Conservation (phyloP, 2,329 filamentous ascomycete species). For the Pyrenophora seminiperda region DNA sequence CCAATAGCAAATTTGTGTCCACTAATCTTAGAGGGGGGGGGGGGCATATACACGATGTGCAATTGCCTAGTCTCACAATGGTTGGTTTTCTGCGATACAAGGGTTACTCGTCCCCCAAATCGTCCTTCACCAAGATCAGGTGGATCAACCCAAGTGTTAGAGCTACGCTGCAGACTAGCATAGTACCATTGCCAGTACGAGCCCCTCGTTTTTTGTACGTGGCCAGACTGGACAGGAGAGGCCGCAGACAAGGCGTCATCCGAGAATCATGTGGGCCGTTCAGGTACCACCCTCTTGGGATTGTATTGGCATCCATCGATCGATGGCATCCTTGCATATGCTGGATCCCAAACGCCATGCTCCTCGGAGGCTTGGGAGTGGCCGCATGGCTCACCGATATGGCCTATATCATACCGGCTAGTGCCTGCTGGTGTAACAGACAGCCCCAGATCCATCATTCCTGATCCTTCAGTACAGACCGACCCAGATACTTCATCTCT, state of each 20-base stretch:
- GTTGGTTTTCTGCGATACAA: neutral
- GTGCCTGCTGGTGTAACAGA: constrained; percentile 1
- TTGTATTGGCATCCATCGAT: constrained; percentile 17
- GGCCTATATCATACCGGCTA: constrained; percentile 15
- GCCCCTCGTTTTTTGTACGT: constrained; percentile 25
- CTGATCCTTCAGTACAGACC: neutral
- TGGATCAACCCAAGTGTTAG: constrained; percentile 4
- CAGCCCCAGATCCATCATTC: constrained; percentile 1
- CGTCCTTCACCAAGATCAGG: constrained; percentile 19
- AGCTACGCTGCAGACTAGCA: constrained; percentile 22
- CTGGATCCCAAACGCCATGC: neutral
- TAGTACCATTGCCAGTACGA: constrained; percentile 20
- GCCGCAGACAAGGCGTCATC: constrained; percentile 14
- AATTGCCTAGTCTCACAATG: neutral
- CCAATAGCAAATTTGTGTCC: neutral
- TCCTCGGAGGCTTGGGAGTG: constrained; percentile 8
- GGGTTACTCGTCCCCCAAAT: constrained; percentile 1
- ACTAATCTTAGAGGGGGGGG: no score
- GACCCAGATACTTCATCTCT: neutral
- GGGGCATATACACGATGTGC: neutral
- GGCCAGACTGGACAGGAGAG: constrained; percentile 12
- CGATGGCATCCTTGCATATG: constrained; percentile 16
- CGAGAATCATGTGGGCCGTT: constrained; percentile 13
- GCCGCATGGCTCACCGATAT: constrained; percentile 5
- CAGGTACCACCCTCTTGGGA: constrained; percentile 26